Evolutionary conservation across 495 filamentous ascomycete species (phyloP).

Genomic region (Pyrenula aspistea): DNA sequence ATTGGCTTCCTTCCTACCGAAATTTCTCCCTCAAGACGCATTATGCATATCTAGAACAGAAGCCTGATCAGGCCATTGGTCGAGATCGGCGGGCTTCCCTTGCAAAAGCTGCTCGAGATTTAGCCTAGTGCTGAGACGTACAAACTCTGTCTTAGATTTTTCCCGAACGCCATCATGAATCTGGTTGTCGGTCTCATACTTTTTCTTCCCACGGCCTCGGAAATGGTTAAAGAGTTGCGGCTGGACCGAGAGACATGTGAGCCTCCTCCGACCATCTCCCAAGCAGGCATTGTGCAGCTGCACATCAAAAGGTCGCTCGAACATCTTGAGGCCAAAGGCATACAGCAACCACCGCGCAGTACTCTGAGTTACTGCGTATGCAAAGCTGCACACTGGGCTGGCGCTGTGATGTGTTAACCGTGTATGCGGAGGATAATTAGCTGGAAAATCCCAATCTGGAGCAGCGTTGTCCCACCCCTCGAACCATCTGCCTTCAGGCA

Average conservation of each 20-base stretch:
- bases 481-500: conserved; percentile 7
- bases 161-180: background rate
- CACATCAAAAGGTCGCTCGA: background rate
- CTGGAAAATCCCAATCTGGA: background rate
- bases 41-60: too few species aligned
- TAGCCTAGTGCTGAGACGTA: background rate
- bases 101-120: background rate
- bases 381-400: background rate
- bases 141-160: background rate
- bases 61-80: background rate
- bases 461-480: background rate
- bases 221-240: background rate
- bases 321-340: background rate
- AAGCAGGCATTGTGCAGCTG: background rate
- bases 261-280: background rate
- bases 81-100: background rate
- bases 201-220: background rate
- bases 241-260: background rate
- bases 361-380: background rate
- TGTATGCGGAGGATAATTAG: background rate
- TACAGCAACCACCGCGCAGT: background rate
- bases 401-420: background rate
- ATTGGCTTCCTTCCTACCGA: too few species aligned
- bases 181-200: background rate
- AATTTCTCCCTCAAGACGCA: too few species aligned